Conservation (phyloP, 2,329 filamentous ascomycete genomes). For the Cyclaneusma minus region DNA sequence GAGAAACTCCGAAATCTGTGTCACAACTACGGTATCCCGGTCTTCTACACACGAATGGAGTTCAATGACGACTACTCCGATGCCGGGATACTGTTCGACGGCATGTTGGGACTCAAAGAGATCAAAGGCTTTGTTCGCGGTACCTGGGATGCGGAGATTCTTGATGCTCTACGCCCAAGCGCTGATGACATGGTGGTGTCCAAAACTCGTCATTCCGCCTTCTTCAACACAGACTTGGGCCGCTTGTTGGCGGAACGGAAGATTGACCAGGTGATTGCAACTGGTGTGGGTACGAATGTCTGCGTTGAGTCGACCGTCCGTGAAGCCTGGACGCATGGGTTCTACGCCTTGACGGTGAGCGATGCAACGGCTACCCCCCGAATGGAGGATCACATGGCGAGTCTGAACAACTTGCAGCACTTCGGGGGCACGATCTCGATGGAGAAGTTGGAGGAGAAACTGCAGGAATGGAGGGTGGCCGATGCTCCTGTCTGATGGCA, state of each 20-base stretch:
- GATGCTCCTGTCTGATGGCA: too few species aligned
- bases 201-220: slow-evolving; percentile 7
- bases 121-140: slow-evolving; percentile 6
- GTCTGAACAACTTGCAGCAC: slow-evolving; percentile 1
- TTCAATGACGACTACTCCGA: slow-evolving; percentile 8
- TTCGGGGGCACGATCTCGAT: slow-evolving; percentile 2
- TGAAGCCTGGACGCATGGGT: slow-evolving; percentile 1
- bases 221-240: slow-evolving; percentile 6
- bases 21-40: slow-evolving; percentile 5
- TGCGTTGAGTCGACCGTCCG: slow-evolving; percentile 6
- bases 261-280: slow-evolving; percentile 7
- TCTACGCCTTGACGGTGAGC: slow-evolving; percentile 2
- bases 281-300: slow-evolving; percentile 8
- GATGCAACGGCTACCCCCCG: slow-evolving; percentile 1
- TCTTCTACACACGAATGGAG: slow-evolving; percentile 6
- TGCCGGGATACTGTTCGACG: too few species aligned
- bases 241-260: slow-evolving; percentile 4
- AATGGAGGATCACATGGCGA: slow-evolving; percentile 1
- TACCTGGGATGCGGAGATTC: slow-evolving; percentile 8
- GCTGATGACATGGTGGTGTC: slow-evolving; percentile 5
- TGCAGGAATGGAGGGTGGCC: too few species aligned
- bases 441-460: not conserved
- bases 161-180: slow-evolving; percentile 7
- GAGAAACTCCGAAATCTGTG: slow-evolving; percentile 6
- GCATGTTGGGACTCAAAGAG: slow-evolving; percentile 5